Evolutionary conservation across 2,329 filamentous ascomycete species (phyloP), one percentile per base, ranked within the genome.

Genomic region (Ceratocystis colombiana): DNA sequence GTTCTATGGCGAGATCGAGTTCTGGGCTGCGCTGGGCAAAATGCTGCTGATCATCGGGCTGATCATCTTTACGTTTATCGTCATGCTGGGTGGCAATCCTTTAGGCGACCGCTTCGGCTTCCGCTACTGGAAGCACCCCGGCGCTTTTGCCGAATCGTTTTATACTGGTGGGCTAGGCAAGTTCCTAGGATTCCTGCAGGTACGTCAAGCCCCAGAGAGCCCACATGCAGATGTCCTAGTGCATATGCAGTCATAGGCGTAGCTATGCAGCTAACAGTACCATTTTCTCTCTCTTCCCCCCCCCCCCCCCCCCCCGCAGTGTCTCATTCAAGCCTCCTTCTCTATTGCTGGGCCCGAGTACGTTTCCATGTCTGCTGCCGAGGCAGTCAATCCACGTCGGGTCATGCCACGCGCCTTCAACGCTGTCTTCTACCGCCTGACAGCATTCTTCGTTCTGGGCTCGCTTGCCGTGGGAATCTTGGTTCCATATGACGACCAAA

Each of bases 1-100:
- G 69, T 89, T 81, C 79, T 91, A 89, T 67, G 88, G 88, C 57
- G 88, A 90, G 75, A 82, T 85, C 0, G 89, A 94, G 73, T 94
- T 95, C 72, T 84, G 81, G 81, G 83, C 86, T 22, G 85, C 89
- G 1, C 73, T 89, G 1, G 86, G 86, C 65, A 90, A 91, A 73
- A 82, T 90, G 2, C 70, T 91, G 1, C 79, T 91, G 63, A 88
- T 89, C 68, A 75, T 90, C 45, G 87, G 84, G 0, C 79, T 93
- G 63, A 81, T 92, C 70, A 71, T 84, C 69, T 92, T 89, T 76
- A 93, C 90, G 1, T 90, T 96, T 72, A 80, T 95, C 69, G 84
- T 85, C 69, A 93, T 94, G 86, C 77, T 94, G 0, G 90, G 90
- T 6, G 90, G 88, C 2, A 94, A 93, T 70, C 90, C 90, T 0